Percentiles rank a stretch among this genome's conserved stretches.
Conservation (phyloP, 768 basidiomycete genomes). For the Auricularia sp. region DNA sequence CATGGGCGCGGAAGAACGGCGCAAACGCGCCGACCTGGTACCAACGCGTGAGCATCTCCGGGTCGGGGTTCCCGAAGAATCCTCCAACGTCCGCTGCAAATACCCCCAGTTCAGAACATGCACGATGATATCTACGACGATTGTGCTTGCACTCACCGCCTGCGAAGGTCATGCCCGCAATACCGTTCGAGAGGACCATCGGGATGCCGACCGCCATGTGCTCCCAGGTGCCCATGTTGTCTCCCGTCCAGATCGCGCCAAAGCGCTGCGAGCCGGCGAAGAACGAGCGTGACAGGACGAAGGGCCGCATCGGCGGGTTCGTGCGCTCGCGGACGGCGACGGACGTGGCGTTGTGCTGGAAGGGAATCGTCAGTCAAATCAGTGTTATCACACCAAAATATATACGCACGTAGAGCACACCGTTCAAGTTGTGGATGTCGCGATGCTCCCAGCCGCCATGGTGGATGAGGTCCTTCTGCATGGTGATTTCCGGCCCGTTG, state of each 20-base stretch:
- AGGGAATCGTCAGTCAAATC: not conserved
- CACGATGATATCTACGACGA: not conserved
- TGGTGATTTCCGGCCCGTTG: constrained; percentile 92
- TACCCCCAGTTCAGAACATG: not conserved
- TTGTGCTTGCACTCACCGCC: constrained; percentile 54
- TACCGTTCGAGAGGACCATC: constrained; percentile 82
- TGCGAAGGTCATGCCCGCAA: constrained; percentile 84
- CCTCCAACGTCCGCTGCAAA: constrained; percentile 91
- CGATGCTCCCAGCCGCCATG: constrained; percentile 96
- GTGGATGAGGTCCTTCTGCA: constrained; percentile 70
- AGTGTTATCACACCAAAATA: constrained; percentile 11
- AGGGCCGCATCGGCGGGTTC: constrained; percentile 70
- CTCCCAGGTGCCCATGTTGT: constrained; percentile 96
- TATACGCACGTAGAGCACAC: constrained; percentile 57
- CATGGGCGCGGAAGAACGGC: constrained; percentile 98
- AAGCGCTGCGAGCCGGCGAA: constrained; percentile 92
- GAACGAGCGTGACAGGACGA: constrained; percentile 92
- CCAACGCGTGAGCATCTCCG: constrained; percentile 94
- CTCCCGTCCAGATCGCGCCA: constrained; percentile 98
- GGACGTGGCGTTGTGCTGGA: constrained; percentile 71
- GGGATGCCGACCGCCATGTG: constrained; percentile 90
- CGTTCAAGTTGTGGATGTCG: constrained; percentile 95
- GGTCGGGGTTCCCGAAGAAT: constrained; percentile 93
- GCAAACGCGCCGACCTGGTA: constrained; percentile 92
- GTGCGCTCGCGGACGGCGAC: constrained; percentile 72